phyloP scores from a whole-genome alignment of 257 asterid genomes.

The Ophiorrhiza pumila region DNA sequence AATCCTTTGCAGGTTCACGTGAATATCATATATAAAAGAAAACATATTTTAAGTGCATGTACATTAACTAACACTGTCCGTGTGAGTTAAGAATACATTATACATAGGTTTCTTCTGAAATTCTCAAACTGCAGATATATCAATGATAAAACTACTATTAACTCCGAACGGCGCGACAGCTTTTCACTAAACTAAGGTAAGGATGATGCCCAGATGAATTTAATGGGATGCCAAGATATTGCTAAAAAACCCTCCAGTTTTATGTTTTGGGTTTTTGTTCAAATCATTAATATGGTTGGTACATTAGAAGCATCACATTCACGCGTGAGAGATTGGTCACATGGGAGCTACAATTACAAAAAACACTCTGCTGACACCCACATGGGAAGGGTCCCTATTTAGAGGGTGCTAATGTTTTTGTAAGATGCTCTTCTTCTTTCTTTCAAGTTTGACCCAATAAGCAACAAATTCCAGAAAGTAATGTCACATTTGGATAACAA shows the following conservation, averaged over 20 bases:
- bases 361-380: slow-evolving; percentile 11
- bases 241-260: too few relatives aligned
- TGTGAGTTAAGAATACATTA: too few relatives aligned
- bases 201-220: background rate
- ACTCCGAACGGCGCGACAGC: background rate
- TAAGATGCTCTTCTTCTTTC: slow-evolving; percentile 15
- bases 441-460: slow-evolving; percentile 13
- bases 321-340: slow-evolving; percentile 20
- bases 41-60: too few relatives aligned
- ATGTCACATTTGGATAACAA: slow-evolving; percentile 4
- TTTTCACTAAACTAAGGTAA: background rate
- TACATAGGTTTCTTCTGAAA: background rate
- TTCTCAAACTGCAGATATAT: background rate
- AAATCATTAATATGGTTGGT: slow-evolving; percentile 2
- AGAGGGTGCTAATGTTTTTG: slow-evolving; percentile 7
- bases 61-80: too few relatives aligned
- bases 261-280: too few relatives aligned
- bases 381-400: slow-evolving; percentile 14
- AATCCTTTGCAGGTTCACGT: too few relatives aligned
- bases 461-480: background rate
- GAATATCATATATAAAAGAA: too few relatives aligned
- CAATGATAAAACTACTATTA: background rate
- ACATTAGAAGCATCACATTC: slow-evolving; percentile 4
- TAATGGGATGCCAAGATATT: background rate
- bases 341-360: slow-evolving; percentile 12